Evolutionary conservation across 306 rosid species (phyloP), one percentile per base, ranked within the genome.

Genomic region (Cotoneaster glaucophyllus): DNA sequence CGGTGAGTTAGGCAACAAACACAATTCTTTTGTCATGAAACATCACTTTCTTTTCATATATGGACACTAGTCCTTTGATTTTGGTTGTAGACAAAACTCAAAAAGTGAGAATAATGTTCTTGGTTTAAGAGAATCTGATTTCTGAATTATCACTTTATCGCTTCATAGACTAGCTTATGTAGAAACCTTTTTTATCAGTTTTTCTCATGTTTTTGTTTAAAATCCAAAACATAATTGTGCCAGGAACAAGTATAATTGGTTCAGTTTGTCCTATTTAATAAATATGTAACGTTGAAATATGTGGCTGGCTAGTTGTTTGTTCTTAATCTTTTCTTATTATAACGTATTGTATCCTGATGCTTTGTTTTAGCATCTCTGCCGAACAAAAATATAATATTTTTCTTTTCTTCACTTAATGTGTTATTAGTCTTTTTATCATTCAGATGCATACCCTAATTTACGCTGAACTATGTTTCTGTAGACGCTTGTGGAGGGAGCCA

Each of bases 401-500:
- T 39, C 2, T 41, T 39, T 45, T 45, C 1, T 45, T 45, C 53
- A 45, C 53, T 45, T 45, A 0, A 45, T 13, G 53, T 45, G 53
- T 45, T 44, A 4, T 44, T 45, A 45, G 19, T 45, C 53, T 14
- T 14, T 45, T 45, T 18, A 53, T 53, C 58, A 53, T 53, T 53
- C 24, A 53, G 58, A 53, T 53, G 58, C 19, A 19, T 53, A 57
- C 28, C 63, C 63, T 22, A 3, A 57, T 22, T 26, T 74, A 73
- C 26, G 39, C 11, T 70, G n/a, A 74, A 56, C 52, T 54, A 59
- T 77, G 76, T 80, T 78, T 56, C 53, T 85, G 81, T 87, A 95
- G 99, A 83, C 86, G 71, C 91, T 95, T 71, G 87, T 86, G 25
- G 91, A 89, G 79, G 99, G 99, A 65, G 97, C 99, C 73, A 95